Percentiles rank a stretch among this genome's conserved stretches.
These are phyloP conservation scores for Isoetes taiwanensis DNA, from an alignment of 75 land plant genomes.

Conservation along the genomic window DNA sequence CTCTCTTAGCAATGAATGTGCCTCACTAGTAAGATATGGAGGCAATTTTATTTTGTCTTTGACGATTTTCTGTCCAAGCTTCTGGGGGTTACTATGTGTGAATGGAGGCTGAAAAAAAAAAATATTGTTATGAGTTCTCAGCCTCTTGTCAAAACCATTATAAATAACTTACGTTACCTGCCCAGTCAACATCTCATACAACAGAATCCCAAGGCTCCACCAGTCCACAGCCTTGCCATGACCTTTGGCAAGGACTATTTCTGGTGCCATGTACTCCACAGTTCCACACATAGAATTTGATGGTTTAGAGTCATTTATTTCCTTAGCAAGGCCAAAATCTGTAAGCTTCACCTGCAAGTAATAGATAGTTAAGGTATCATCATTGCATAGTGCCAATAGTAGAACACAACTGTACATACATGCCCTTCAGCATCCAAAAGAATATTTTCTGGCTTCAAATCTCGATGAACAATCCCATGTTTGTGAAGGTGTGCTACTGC, in stretches of 20 bases:
- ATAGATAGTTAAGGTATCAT: not conserved
- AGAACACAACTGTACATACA: conserved; percentile 28
- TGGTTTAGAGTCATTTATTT: conserved; percentile 62
- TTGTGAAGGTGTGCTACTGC: conserved; percentile 92
- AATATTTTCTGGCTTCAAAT: conserved; percentile 94
- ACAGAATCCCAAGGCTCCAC: conserved; percentile 97
- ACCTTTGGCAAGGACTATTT: conserved; percentile 80
- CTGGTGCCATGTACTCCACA: conserved; percentile 96
- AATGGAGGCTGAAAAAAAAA: conserved; percentile 73
- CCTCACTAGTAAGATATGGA: conserved; percentile 68
- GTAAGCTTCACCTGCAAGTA: conserved; percentile 68
- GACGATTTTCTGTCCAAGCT: conserved; percentile 79
- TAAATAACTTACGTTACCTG: conserved; percentile 34
- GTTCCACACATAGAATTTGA: conserved; percentile 95
- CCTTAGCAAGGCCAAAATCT: conserved; percentile 95
- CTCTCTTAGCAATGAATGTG: conserved; percentile 80
- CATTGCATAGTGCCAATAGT: conserved; percentile 1
- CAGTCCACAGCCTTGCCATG: conserved; percentile 96
- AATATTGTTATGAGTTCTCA: not conserved
- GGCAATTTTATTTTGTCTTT: conserved; percentile 91
- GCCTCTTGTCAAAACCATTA: not conserved
- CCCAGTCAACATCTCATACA: conserved; percentile 93
- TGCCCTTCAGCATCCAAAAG: conserved; percentile 93
- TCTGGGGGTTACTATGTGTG: conserved; percentile 50
- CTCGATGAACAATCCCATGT: conserved; percentile 91